Conservation (phyloP, 2,329 filamentous ascomycete species). For the Bimuria novae-zelandiae region DNA sequence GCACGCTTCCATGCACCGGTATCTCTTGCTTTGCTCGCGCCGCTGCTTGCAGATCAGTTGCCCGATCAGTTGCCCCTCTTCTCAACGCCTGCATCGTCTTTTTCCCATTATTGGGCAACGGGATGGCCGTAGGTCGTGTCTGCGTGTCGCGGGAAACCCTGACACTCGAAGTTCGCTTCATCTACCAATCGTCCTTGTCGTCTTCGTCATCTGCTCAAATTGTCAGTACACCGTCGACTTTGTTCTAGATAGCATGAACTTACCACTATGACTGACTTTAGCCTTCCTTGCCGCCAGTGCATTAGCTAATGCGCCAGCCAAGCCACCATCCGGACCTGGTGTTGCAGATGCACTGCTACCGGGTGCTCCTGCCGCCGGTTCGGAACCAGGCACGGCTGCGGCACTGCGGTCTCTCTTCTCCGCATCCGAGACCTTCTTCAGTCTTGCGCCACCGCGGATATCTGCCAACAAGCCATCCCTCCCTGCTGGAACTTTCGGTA, state of each 20-base stretch:
- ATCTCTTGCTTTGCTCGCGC: no score
- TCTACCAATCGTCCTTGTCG: slow-evolving; percentile 75
- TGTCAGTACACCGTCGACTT: slow-evolving; percentile 29
- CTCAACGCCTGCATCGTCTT: no score
- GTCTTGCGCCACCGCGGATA: slow-evolving; percentile 67
- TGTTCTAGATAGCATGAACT: slow-evolving; percentile 33
- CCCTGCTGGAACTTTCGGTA: slow-evolving; percentile 48
- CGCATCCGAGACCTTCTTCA: slow-evolving; percentile 75
- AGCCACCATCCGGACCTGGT: slow-evolving; percentile 39
- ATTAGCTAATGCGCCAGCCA: slow-evolving; percentile 69
- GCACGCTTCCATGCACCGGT: no score
- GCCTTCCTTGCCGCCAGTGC: slow-evolving; percentile 85
- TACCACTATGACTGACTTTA: slow-evolving; percentile 94
- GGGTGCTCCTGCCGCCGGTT: slow-evolving; percentile 54
- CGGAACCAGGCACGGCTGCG: slow-evolving; percentile 61
- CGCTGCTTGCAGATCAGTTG: no score
- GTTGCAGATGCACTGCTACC: slow-evolving; percentile 44
- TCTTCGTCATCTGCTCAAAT: slow-evolving; percentile 70
- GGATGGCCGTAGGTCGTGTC: no score
- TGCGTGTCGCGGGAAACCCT: no score
- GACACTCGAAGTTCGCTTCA: no score
- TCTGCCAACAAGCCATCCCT: slow-evolving; percentile 69
- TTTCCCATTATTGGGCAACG: no score
- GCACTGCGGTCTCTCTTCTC: slow-evolving; percentile 74
- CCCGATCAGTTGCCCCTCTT: no score